Evolutionary conservation across 306 rosid species (phyloP).

Genomic region (Malus orientalis): DNA sequence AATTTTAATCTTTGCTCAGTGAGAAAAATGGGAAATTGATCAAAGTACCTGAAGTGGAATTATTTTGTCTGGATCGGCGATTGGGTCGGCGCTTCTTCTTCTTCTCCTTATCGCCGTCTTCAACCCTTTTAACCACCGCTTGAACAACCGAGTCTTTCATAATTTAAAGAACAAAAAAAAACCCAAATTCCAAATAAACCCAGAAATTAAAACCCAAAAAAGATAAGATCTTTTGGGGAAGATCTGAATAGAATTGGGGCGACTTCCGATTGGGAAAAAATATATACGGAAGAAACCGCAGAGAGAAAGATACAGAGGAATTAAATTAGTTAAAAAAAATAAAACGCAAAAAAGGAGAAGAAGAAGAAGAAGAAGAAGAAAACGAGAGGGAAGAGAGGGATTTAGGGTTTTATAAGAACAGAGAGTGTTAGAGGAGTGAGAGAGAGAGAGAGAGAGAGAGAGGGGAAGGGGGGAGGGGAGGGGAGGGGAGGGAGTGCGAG

Average conservation of each 20-base stretch:
- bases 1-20: background rate
- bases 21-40: background rate
- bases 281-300: slow-evolving; percentile 51
- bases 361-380: background rate
- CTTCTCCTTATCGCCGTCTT: slow-evolving; percentile 74
- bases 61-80: slow-evolving; percentile 60
- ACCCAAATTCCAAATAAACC: background rate
- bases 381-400: background rate
- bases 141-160: slow-evolving; percentile 49
- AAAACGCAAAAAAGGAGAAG: background rate
- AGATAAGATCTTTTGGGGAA: background rate
- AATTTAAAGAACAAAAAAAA: background rate
- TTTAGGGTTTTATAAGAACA: slow-evolving; percentile 8
- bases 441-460: no score
- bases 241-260: background rate
- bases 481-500: background rate
- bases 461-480: background rate
- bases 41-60: slow-evolving; percentile 31
- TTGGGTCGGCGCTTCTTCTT: slow-evolving; percentile 70
- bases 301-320: background rate
- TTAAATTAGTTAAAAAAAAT: background rate
- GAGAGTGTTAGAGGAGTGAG: background rate
- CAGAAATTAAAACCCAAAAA: background rate
- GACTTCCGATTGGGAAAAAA: slow-evolving; percentile 42
- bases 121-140: slow-evolving; percentile 42